phyloP scores from a whole-genome alignment of 257 asterid genomes.

The Nicotiana attenuata region DNA sequence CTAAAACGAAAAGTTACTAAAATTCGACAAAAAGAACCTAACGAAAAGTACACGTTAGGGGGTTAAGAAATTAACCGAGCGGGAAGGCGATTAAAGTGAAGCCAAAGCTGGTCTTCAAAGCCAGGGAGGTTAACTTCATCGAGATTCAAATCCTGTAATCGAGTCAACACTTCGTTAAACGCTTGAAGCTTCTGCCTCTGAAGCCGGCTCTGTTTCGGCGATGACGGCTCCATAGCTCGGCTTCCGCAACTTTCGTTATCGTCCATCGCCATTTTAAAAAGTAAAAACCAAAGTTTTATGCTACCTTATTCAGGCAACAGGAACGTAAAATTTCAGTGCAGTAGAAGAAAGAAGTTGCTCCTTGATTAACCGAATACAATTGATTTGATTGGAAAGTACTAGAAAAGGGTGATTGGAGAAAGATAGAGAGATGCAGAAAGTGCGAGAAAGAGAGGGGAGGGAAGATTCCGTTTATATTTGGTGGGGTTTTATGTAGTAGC shows the following conservation, averaged over 20 bases:
- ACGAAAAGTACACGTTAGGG: neutral
- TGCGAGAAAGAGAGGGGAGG: too few species aligned
- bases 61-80: constrained; percentile 22
- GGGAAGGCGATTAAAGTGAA: constrained; percentile 42
- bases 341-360: neutral
- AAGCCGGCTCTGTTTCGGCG: constrained; percentile 32
- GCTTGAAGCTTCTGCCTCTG: constrained; percentile 31
- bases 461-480: too few species aligned
- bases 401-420: too few species aligned
- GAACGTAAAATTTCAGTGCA: neutral
- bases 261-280: constrained; percentile 17
- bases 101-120: constrained; percentile 46
- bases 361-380: too few species aligned
- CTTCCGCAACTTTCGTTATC: constrained; percentile 46
- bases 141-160: constrained; percentile 35
- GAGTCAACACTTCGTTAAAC: constrained; percentile 29
- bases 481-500: too few species aligned
- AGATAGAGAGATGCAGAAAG: too few species aligned
- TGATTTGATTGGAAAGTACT: too few species aligned
- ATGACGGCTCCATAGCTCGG: constrained; percentile 27
- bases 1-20: neutral
- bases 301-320: neutral
- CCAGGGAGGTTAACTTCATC: constrained; percentile 34
- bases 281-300: too few species aligned
- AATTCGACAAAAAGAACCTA: neutral